These are phyloP conservation scores for Zostera marina DNA, from an alignment of 116 monocot species.

Conservation along the genomic window DNA sequence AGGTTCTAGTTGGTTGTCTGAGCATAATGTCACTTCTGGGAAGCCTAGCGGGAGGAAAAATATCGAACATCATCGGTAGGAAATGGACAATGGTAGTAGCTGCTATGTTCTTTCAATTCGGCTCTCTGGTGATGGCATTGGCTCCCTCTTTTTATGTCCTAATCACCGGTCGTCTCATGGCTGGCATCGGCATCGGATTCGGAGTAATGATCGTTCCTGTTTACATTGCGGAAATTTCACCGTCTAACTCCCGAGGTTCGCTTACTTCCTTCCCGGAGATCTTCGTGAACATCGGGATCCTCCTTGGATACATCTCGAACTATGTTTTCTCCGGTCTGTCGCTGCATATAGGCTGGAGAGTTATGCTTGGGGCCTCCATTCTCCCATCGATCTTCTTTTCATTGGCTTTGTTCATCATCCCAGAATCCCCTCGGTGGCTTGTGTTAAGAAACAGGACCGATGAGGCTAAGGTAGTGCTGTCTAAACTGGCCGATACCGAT, in stretches of 20 bases:
- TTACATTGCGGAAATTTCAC: conserved; percentile 91
- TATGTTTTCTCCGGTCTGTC: conserved; percentile 69
- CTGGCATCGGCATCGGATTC: conserved; percentile 83
- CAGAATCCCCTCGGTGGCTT: conserved; percentile 95
- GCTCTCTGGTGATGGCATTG: conserved; percentile 62
- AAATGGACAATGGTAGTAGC: conserved; percentile 93
- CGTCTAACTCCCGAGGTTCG: conserved; percentile 55
- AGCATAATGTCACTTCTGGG: conserved; percentile 77
- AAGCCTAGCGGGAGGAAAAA: conserved; percentile 60
- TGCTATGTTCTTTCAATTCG: conserved; percentile 66
- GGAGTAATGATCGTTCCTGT: conserved; percentile 92
- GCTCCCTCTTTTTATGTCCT: conserved; percentile 62
- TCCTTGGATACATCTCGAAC: conserved; percentile 93
- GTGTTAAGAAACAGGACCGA: conserved; percentile 56
- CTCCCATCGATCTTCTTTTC: conserved; percentile 72
- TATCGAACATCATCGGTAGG: conserved; percentile 69
- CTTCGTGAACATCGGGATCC: conserved; percentile 82
- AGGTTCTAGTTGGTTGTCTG: conserved; percentile 74
- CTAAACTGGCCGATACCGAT: conserved; percentile 38
- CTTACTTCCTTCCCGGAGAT: conserved; percentile 91
- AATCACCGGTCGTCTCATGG: conserved; percentile 76
- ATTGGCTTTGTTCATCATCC: conserved; percentile 62
- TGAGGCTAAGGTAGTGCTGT: conserved; percentile 61
- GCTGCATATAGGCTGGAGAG: conserved; percentile 61
- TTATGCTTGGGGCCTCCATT: conserved; percentile 91